Evolutionary conservation across 345 rosid species (phyloP), one percentile per base, ranked within the genome.

Genomic region (Kernera saxatilis): DNA sequence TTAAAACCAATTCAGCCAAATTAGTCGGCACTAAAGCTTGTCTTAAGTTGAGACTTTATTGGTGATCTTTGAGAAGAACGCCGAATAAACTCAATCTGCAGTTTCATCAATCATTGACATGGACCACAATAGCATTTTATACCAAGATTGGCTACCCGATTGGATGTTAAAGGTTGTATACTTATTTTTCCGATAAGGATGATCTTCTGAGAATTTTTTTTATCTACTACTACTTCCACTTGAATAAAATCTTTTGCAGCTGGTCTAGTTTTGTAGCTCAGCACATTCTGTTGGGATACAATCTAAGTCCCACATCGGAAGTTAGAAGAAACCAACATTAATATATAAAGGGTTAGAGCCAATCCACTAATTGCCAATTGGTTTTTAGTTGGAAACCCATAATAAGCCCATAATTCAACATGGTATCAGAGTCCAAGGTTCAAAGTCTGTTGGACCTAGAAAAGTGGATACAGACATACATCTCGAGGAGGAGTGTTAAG

Each of bases 161-260:
- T 45, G 15, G 21, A 29, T 51, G 63, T 40, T 39, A 21, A 74
- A 25, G 23, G 61, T 36, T 53, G 26, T 12, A 8, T 1, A 46
- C 89, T 78, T 82, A 91, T 97, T 78, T 83, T 91, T 82, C 97
- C 99, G 43, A 91, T 91, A 62, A 94, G 64, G 81, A 94, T 89
- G 77, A 91, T 88, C 82, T 94, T 89, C 77, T 91, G 98, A n/a
- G 93, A 72, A 71, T 91, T 88, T 64, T n/a, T n/a, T n/a, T 83
- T 91, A 87, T 94, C 97, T 15, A 94, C 99, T 51, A 94, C 79
- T 50, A 94, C 82, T 84, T 94, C 99, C 59, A 89, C 97, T 73
- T 91, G 97, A 56, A 94, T 87, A 75, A 87, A 94, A 73, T 94
- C 99, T 74, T 91, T 91, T 45, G 95, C 96, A 53, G 71, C 69